Percentiles rank a stretch among this genome's conserved stretches.
Conservation (phyloP, 805 yeast species). For the Yamadazyma olivae region DNA sequence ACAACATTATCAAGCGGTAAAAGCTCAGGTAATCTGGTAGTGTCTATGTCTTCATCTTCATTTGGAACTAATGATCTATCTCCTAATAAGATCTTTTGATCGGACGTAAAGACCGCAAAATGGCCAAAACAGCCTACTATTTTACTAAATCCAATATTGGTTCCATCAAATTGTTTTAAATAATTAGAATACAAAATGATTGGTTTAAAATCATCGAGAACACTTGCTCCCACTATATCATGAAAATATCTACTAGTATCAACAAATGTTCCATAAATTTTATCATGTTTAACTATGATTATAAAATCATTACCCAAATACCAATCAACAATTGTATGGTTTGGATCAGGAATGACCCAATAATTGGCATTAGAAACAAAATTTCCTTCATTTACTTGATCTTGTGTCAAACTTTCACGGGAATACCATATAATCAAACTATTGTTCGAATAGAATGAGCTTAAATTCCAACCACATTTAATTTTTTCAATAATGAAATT, state of each 20-base stretch:
- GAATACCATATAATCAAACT: conserved; percentile 58
- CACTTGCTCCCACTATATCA: conserved; percentile 10
- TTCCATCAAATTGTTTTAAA: conserved; percentile 14
- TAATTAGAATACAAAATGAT: conserved; percentile 17
- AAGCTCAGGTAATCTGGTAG: conserved; percentile 41
- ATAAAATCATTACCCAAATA: conserved; percentile 52
- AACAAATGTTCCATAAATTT: conserved; percentile 8
- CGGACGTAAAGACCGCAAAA: conserved; percentile 55
- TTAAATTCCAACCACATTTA: conserved; percentile 66
- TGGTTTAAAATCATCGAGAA: conserved; percentile 8
- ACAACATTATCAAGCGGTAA: conserved; percentile 33
- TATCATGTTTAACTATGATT: conserved; percentile 40
- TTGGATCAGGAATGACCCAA: conserved; percentile 40
- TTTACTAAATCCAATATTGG: conserved; percentile 40
- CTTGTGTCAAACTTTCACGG: conserved; percentile 20
- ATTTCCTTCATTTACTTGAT: conserved; percentile 15
- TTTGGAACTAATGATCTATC: conserved; percentile 1
- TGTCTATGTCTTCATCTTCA: conserved; percentile 16
- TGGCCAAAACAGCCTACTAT: conserved; percentile 53
- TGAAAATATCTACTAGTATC: conserved; percentile 15
- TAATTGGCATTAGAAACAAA: conserved; percentile 32
- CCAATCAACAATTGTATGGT: conserved; percentile 47
- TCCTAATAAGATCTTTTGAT: conserved; percentile 44
- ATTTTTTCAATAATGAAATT: conserved; percentile 27
- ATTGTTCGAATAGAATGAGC: conserved; percentile 45